Evolutionary conservation across 2,329 filamentous ascomycete species (phyloP).

Genomic region (Alternaria dauci): DNA sequence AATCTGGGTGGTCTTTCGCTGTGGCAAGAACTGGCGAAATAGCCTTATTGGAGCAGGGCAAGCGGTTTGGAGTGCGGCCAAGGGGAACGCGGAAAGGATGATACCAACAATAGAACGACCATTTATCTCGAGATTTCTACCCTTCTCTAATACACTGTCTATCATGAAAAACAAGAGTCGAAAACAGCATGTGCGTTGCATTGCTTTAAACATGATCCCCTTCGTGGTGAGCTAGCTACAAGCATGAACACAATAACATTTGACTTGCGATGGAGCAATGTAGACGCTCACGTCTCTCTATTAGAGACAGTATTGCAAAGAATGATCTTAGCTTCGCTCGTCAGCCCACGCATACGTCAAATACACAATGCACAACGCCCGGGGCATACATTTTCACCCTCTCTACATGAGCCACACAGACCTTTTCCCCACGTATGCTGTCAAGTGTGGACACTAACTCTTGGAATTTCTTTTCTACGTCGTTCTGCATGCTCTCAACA

Average conservation of each 20-base stretch:
- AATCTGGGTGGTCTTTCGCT: not conserved
- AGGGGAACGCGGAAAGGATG: not conserved
- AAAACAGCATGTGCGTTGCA: not conserved
- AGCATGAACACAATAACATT: not conserved
- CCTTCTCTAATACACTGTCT: not conserved
- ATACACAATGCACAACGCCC: slow-evolving; percentile 68
- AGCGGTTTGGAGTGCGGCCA: not conserved
- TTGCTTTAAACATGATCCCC: not conserved
- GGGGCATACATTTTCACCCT: slow-evolving; percentile 68
- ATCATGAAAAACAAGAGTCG: not conserved
- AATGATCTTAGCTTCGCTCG: not conserved
- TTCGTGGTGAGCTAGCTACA: not conserved
- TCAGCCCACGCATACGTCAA: slow-evolving; percentile 57
- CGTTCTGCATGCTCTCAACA: slow-evolving; percentile 32
- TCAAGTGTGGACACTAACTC: slow-evolving; percentile 22
- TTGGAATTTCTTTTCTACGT: slow-evolving; percentile 54
- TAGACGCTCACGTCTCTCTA: not conserved
- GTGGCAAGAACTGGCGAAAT: not conserved
- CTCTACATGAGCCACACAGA: slow-evolving; percentile 59
- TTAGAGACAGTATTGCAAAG: not conserved
- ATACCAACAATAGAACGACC: not conserved
- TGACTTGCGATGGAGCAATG: not conserved
- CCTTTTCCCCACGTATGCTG: slow-evolving; percentile 10
- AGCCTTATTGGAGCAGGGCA: not conserved
- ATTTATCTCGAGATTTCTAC: not conserved